A percentile compares a stretch with the other conserved stretches of the same genome.
phyloP scores from a whole-genome alignment of 129 eudicot genomes.

The Calendula officinalis region DNA sequence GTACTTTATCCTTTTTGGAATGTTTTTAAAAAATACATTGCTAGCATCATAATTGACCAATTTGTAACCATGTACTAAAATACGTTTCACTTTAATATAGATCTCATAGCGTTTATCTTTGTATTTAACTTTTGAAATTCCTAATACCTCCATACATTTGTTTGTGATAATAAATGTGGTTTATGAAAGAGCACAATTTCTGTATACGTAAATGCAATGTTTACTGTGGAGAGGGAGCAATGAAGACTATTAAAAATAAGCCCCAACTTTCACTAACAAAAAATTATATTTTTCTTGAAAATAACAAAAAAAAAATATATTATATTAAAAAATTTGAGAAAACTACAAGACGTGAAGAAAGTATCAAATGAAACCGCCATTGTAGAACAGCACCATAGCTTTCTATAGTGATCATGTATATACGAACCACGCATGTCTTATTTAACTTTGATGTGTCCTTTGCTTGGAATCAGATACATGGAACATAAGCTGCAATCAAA shows the following conservation, averaged over 20 bases:
- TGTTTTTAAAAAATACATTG: too few relatives aligned
- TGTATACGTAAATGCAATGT: too few relatives aligned
- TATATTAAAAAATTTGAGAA: not conserved
- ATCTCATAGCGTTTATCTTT: too few relatives aligned
- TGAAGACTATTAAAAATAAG: not conserved
- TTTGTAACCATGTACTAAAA: too few relatives aligned
- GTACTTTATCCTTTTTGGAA: too few relatives aligned
- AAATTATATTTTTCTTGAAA: not conserved
- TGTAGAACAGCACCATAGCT: not conserved
- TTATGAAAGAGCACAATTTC: too few relatives aligned
- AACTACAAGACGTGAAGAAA: not conserved
- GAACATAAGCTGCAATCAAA: constrained; percentile 69
- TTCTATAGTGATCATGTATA: not conserved
- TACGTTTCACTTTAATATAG: too few relatives aligned
- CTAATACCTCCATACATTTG: too few relatives aligned
- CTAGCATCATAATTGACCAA: too few relatives aligned
- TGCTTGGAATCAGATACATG: constrained; percentile 68
- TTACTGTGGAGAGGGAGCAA: too few relatives aligned
- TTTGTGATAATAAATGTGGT: too few relatives aligned
- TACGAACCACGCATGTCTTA: constrained; percentile 4
- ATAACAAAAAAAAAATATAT: not conserved
- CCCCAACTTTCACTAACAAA: not conserved
- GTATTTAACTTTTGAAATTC: too few relatives aligned
- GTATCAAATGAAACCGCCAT: not conserved
- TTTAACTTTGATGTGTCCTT: constrained; percentile 39